These are phyloP conservation scores for Coniochaeta prunicola DNA, from an alignment of 2,329 filamentous ascomycete species.

Conservation along the genomic window DNA sequence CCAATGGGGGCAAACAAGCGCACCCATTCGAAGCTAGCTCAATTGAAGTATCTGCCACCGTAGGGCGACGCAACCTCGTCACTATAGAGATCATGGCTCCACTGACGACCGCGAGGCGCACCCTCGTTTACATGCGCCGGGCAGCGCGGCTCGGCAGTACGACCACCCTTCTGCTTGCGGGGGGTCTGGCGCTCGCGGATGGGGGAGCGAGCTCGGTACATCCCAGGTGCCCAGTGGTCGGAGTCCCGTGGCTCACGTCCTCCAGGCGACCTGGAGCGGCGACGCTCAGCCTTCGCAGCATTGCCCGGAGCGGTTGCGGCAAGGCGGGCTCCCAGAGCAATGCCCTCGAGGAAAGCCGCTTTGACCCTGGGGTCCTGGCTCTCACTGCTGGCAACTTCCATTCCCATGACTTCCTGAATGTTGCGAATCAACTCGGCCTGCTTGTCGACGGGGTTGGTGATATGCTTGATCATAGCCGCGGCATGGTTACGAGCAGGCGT, in stretches of 20 bases:
- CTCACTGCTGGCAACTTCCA: neutral
- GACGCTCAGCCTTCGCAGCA: neutral
- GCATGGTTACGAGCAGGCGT: neutral
- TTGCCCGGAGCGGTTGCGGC: neutral
- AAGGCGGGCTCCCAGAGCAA: conserved; percentile 1
- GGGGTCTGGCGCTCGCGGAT: neutral
- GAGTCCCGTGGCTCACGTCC: neutral
- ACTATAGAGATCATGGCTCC: neutral
- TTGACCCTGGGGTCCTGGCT: neutral
- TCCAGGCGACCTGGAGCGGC: neutral
- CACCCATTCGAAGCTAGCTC: neutral
- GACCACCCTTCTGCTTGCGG: neutral
- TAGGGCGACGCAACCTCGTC: neutral
- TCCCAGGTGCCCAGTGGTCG: neutral
- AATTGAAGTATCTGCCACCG: neutral
- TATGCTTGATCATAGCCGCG: neutral
- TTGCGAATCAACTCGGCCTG: neutral
- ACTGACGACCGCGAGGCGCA: neutral
- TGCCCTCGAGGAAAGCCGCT: conserved; percentile 2
- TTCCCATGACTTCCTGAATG: neutral
- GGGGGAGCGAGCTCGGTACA: neutral
- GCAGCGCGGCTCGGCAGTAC: neutral
- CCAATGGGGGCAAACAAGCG: neutral
- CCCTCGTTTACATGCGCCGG: neutral
- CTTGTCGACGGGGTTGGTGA: neutral